Conservation (phyloP, 225 moss, liverwort and hornwort species). For the Takakia lepidozioides region DNA sequence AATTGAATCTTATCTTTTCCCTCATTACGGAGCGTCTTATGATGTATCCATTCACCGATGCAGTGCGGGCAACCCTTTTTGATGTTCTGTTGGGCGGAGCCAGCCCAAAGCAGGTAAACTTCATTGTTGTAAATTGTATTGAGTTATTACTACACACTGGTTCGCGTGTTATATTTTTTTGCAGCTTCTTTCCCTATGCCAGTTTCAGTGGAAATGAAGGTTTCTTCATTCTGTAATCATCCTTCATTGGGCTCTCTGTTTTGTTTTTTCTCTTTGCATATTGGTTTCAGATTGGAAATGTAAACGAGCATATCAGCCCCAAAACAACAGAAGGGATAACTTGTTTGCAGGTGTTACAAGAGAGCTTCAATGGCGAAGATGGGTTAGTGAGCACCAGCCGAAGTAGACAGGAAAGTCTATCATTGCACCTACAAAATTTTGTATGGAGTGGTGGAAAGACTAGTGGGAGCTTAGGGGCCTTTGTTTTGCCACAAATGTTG, state of each 20-base stretch:
- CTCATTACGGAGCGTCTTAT: constrained; percentile 20
- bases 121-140: not conserved
- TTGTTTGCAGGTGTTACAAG: constrained; percentile 6
- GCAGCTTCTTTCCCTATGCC: too few species aligned
- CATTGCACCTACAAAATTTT: not conserved
- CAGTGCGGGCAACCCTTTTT: constrained; percentile 22
- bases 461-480: constrained; percentile 10
- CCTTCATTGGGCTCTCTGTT: too few species aligned
- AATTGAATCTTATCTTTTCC: constrained; percentile 16
- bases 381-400: constrained; percentile 1
- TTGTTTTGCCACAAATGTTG: constrained; percentile 29
- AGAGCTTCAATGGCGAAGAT: constrained; percentile 4
- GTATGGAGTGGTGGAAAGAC: constrained; percentile 5
- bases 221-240: too few species aligned
- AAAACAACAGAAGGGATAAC: too few species aligned
- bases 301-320: too few species aligned
- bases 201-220: too few species aligned
- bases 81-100: constrained; percentile 29
- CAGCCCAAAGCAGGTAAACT: constrained; percentile 27
- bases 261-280: too few species aligned
- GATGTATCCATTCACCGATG: constrained; percentile 24
- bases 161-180: too few species aligned
- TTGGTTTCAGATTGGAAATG: too few species aligned
- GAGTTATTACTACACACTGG: too few species aligned
- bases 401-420: constrained; percentile 2